Base-by-base conservation (phyloP, 1,284 basidiomycete genomes). In the Marasmius fiardii region DNA sequence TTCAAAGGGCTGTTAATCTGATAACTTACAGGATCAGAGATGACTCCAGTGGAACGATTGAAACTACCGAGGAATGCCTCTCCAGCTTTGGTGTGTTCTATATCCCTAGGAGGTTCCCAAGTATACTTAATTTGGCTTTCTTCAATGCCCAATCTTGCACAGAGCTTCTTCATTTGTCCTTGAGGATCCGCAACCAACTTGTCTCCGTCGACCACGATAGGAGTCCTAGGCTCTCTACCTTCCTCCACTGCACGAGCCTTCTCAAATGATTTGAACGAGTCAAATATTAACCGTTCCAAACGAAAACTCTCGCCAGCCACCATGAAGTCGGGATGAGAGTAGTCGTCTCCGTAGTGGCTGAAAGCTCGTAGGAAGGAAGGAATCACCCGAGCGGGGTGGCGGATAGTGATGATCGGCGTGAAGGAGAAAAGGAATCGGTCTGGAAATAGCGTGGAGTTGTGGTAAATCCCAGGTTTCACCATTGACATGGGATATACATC, bases 131-230 rank as follows among this genome's bases (percentile, higher is more conserved):
- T 53, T 18, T 34, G 20, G 4, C 50, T 23, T 23, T 41, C 51
- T 14, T 56, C 51, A n/a, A 56, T 18, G 8, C 26, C 43, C 10
- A 53, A 34, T 23, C 35, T 21, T 10, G 44, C 44, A 21, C 55
- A 56, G 23, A 56, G 39, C 43, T 48, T 56, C 26, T 34, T 52
- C 54, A 56, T 56, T 26, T 56, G 54, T 12, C 18, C 43, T 39
- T 37, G 43, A n/a, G 50, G 43, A 34, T 52, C 31, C 11, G 21
- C 23, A 1, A 56, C 43, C 28, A 56, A 21, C n/a, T 34, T 52
- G 50, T 52, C 54, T 45, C 54, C 55, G 23, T 52, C 55, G 16
- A 56, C 18, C 26, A 53, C 51, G 24, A 56, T 53, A 16, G 55
- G 51, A 39, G 7, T 43, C 35, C 7, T 37, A 7, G 33, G 21